Base-by-base conservation (phyloP, 2,329 filamentous ascomycete species). In the Talaromyces sp. region DNA sequence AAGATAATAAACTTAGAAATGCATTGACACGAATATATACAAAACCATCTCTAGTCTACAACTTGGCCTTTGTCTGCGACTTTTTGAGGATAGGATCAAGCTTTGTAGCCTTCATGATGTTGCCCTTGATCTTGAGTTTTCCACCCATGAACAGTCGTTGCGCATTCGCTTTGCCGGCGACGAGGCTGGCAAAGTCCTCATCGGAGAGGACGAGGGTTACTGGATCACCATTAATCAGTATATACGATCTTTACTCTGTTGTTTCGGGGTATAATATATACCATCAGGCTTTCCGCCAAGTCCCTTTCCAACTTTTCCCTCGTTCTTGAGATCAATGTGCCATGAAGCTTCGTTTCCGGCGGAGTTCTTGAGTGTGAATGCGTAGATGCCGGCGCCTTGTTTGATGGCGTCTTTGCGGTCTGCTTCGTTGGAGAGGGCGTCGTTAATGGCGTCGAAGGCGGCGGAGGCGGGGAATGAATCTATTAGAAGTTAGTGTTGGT, bases 31-130 rank as follows among this genome's bases (percentile, higher is more conserved):
- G n/a, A 39, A 17, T 39, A 39, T 51, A 8, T 52, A 52, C 35
- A 41, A 36, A 7, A 21, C 21, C 31, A n/a, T 17, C 3, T 7
- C 28, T 19, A 62, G 65, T 55, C 80, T 85, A 92, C 78, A 96
- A 79, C 84, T 96, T 96, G 66, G 89, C 84, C 82, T 90, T 89
- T 69, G 79, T 81, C 80, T 91, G 88, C 37, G 89, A 89, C 82
- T 91, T 94, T 82, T 91, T 91, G 64, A 96, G 79, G 69, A 97
- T 88, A 40, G 91, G 89, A 77, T 97, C 91, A 77, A 97, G 85
- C 86, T 95, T 96, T 61, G 92, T 97, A 37, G 94, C 75, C 84
- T 97, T 97, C 93, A 97, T 97, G 61, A 97, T 86, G 74, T 97
- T 91, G 63, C 94, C 94, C 85, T 91, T 95, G 73, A 97, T 85